Conservation (phyloP, 1,139 yeast genomes). For the Nadsonia commutata region DNA sequence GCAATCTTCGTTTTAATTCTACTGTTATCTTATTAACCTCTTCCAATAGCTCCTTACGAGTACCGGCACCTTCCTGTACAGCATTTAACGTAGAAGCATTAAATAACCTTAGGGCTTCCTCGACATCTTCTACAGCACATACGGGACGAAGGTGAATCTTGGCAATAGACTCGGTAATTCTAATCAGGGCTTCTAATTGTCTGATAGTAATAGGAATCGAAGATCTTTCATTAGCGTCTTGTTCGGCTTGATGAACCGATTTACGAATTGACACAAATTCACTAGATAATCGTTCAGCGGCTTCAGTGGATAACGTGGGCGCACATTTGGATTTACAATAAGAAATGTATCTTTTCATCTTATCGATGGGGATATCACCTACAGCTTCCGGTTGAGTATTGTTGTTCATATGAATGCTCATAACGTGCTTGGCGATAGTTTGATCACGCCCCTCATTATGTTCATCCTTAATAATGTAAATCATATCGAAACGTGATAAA, state of each 20-base stretch:
- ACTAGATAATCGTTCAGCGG: conserved; percentile 83
- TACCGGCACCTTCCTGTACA: conserved; percentile 64
- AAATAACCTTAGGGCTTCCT: conserved; percentile 87
- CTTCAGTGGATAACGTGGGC: conserved; percentile 79
- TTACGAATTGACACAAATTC: conserved; percentile 87
- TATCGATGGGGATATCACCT: conserved; percentile 81
- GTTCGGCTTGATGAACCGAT: conserved; percentile 67
- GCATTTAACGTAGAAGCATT: conserved; percentile 98
- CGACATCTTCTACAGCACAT: conserved; percentile 81
- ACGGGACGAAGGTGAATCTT: conserved; percentile 71
- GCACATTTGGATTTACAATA: conserved; percentile 86
- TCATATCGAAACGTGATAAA: conserved; percentile 96
- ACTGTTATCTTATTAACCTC: conserved; percentile 72
- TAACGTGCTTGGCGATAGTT: conserved; percentile 86
- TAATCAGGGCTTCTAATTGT: conserved; percentile 92
- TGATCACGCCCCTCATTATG: conserved; percentile 79
- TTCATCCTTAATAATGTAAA: conserved; percentile 89
- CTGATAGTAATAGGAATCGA: conserved; percentile 95
- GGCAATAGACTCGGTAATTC: conserved; percentile 91
- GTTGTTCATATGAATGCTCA: conserved; percentile 84
- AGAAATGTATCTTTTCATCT: conserved; percentile 83
- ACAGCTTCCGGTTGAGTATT: conserved; percentile 40
- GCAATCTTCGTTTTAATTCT: conserved; percentile 78
- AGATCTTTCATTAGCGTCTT: conserved; percentile 73
- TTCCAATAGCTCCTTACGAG: conserved; percentile 37